Base-by-base conservation (phyloP, 306 rosid species). In the Casuarina cunninghamiana region DNA sequence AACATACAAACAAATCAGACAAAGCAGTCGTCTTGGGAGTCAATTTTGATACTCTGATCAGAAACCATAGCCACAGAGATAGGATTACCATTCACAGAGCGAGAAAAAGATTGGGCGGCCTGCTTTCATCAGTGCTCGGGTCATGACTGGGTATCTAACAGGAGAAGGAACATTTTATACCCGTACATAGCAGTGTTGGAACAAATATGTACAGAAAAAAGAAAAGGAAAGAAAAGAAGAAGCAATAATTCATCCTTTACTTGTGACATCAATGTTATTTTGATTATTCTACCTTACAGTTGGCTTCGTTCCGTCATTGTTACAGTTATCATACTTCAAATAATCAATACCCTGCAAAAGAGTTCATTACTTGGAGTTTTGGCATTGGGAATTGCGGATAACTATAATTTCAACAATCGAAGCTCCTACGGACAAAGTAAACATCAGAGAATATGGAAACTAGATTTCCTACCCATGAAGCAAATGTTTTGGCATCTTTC, bases 301-400 rank as follows among this genome's bases (percentile, higher is more conserved):
- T 41, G 99, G 99, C 69, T 82, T 95, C 71, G 88, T 74, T 74
- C 79, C 95, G 76, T 72, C 99, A 80, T 86, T 89, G 73, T 82
- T 17, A 80, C 97, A 95, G 62, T 95, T 95, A 78, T 95, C 97
- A 83, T 95, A 92, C 93, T 95, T 95, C 97, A 95, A 88, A 83
- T 95, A 95, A 84, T 93, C 99, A 78, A 95, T 88, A 74, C 94
- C 99, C 99, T 95, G 87, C 74, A 37, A 69, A 87, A 74, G 76
- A 72, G 53, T 15, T 15, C 42, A 61, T 9, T 48, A n/a, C n/a
- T n/a, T n/a, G n/a, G n/a, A n/a, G n/a, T n/a, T n/a, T n/a, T n/a
- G n/a, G n/a, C n/a, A n/a, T 57, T 46, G 12, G 67, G 63, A 8
- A 35, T 43, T 61, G 43, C 37, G 8, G 37, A 67, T 3, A 3